Evolutionary conservation across 2,329 filamentous ascomycete genomes (phyloP), one percentile per base, ranked within the genome.

Genomic region (Diaporthe ilicicola): DNA sequence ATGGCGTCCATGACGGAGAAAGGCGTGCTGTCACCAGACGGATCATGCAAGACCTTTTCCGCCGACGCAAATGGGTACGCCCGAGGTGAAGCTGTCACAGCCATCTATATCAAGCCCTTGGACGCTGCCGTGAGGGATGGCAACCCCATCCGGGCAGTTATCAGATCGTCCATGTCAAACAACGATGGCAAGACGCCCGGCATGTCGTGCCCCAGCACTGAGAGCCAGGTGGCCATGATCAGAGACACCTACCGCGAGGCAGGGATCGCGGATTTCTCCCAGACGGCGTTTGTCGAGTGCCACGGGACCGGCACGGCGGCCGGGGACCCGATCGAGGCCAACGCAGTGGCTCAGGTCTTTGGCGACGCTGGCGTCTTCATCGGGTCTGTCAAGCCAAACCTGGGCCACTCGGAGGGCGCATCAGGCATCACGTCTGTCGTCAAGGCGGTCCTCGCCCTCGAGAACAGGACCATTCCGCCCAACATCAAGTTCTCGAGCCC

Each of bases 31-130:
- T 81, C 80, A 3, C 74, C 77, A 0, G 75, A 78, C 1, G 81
- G 79, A 32, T 72, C 78, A 32, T 76, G 76, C 54, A 76, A 79
- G 59, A 78, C 78, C 1, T 86, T 84, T 71, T 84, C 86, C 54
- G 77, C 80, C 2, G 75, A 78, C 7, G 87, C 84, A 0, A 79
- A 86, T 67, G 87, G 87, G 0, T 89, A 87, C 69, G 85, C 80
- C 0, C 80, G 86, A 6, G 86, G 83, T 4, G 87, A 89, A 72
- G 87, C 83, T 4, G 74, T 84, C 15, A 82, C 76, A 1, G 78
- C 80, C 13, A 69, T 89, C 7, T 77, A 83, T 6, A 71, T 89
- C 1, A 89, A 89, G 76, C 78, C 75, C 0, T 75, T 89, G 0
- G 77, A 79, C 4, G 80, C 84, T 53, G 87, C 87, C 0, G 71